Conservation (phyloP, 2,329 filamentous ascomycete genomes). For the Aureobasidium sp. region DNA sequence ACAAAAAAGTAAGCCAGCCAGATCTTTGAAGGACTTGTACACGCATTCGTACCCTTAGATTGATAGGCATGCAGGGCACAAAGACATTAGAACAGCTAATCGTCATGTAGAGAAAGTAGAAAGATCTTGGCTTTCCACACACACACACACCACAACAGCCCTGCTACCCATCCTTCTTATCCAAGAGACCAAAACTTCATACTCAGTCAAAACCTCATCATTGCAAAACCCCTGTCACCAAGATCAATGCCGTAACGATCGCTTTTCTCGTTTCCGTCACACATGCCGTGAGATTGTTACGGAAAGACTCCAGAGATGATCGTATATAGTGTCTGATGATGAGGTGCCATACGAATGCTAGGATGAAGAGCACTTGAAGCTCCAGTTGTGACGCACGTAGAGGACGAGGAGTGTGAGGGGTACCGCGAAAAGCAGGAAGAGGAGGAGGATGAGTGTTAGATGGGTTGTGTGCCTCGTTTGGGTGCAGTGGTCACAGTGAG, state of each 20-base stretch:
- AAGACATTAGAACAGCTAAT: no score
- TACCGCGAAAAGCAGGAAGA: not conserved
- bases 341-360: not conserved
- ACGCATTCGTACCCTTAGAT: no score
- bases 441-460: not conserved
- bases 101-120: no score
- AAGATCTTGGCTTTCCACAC: no score
- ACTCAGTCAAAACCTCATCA: not conserved
- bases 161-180: no score
- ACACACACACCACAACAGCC: no score
- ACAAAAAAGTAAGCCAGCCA: no score
- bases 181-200: no score
- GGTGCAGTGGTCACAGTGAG: not conserved
- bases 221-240: not conserved
- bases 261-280: not conserved
- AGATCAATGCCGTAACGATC: not conserved
- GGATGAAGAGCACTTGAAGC: not conserved
- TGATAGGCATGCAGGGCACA: no score
- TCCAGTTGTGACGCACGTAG: not conserved
- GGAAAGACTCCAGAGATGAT: not conserved
- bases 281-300: not conserved
- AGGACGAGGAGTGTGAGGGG: not conserved
- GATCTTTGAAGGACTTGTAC: no score
- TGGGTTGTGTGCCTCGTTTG: not conserved
- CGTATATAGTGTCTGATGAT: not conserved